These are phyloP conservation scores for Gracilaria domingensis DNA, from an alignment of 23 red algal species.

Conservation along the genomic window DNA sequence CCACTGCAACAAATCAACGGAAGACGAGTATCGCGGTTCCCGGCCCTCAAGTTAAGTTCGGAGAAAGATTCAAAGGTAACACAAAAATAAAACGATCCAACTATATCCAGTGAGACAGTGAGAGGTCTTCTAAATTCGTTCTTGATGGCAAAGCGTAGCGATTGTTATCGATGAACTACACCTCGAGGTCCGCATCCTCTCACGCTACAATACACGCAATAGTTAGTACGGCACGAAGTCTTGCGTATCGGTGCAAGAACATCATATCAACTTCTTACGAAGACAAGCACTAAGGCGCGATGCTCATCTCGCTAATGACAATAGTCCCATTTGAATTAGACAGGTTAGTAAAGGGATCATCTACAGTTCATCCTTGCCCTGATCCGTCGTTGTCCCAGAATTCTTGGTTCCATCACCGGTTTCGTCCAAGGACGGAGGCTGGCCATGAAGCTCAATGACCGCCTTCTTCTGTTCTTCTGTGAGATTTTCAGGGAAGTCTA, in stretches of 20 bases:
- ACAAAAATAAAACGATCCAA: not conserved
- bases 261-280: not conserved
- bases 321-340: not conserved
- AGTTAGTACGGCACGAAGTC: not conserved
- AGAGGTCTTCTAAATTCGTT: not conserved
- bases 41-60: constrained; percentile 12
- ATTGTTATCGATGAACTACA: not conserved
- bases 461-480: constrained; percentile 70
- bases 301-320: not conserved
- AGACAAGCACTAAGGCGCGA: not conserved
- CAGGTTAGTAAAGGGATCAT: not conserved
- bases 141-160: not conserved
- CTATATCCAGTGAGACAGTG: not conserved
- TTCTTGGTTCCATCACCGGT: constrained; percentile 51
- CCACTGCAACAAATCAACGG: constrained; percentile 56
- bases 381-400: not conserved
- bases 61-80: not conserved
- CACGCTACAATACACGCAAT: not conserved
- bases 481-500: constrained; percentile 81
- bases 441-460: constrained; percentile 62
- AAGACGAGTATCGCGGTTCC: constrained; percentile 48
- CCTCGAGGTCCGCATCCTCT: not conserved
- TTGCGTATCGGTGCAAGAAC: not conserved
- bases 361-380: constrained; percentile 44
- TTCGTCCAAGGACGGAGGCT: constrained; percentile 40